Conservation (phyloP, 805 yeast genomes). For the Blastobotrys parvus region DNA sequence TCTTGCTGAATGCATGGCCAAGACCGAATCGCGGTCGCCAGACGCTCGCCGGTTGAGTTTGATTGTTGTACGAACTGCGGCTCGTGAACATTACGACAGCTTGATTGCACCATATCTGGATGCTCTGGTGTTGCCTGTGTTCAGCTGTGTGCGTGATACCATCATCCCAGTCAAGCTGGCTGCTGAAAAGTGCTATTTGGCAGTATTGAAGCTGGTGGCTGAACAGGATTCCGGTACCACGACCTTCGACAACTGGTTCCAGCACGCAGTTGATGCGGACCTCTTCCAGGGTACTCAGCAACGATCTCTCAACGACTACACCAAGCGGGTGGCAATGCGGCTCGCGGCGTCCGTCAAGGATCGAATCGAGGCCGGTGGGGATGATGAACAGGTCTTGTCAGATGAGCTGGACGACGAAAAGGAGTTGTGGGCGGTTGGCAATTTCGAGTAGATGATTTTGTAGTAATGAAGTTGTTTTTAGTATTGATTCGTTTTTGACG, state of each 20-base stretch:
- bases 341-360: constrained; percentile 84
- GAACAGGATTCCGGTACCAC: constrained; percentile 45
- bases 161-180: constrained; percentile 88
- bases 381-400: constrained; percentile 71
- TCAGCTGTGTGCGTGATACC: constrained; percentile 77
- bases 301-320: constrained; percentile 80
- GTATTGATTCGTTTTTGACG: too few species aligned
- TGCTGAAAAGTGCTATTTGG: constrained; percentile 81
- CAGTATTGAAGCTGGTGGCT: constrained; percentile 62
- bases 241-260: constrained; percentile 59
- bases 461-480: too few species aligned
- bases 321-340: constrained; percentile 81
- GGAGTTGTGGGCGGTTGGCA: constrained; percentile 73
- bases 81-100: constrained; percentile 47
- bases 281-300: constrained; percentile 20
- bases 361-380: constrained; percentile 84
- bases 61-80: constrained; percentile 66
- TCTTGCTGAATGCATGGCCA: constrained; percentile 40
- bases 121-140: constrained; percentile 59
- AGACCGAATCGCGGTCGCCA: constrained; percentile 51
- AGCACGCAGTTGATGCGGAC: constrained; percentile 27
- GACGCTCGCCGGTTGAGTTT: constrained; percentile 77
- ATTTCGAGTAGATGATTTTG: constrained; percentile 5
- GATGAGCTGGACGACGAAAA: constrained; percentile 80
- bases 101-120: constrained; percentile 48